Conservation (phyloP, 768 basidiomycete genomes). For the Rhodotorula diobovata region DNA sequence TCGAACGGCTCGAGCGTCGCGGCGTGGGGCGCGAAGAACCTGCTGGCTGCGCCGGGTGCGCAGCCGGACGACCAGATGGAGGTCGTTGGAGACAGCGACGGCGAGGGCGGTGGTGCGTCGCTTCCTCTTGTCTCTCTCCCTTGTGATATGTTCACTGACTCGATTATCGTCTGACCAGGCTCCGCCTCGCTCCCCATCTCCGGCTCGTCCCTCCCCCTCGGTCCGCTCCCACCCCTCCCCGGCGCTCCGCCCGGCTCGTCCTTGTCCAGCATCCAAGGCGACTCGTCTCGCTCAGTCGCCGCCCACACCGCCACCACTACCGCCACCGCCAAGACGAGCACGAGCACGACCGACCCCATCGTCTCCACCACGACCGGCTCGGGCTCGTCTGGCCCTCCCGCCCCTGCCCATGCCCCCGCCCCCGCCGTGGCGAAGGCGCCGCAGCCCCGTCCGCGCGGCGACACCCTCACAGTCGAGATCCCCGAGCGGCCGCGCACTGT, state of each 20-base stretch:
- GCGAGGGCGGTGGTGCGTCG: slow-evolving; percentile 19
- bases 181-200: background rate
- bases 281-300: background rate
- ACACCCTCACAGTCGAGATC: background rate
- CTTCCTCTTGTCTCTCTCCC: background rate
- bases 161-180: background rate
- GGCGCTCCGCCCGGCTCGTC: background rate
- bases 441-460: background rate
- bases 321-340: background rate
- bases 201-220: background rate
- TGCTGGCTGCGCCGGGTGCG: background rate
- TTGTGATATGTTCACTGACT: background rate
- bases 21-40: background rate
- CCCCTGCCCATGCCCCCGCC: background rate
- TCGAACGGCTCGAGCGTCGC: background rate
- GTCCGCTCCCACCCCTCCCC: background rate
- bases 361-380: too few relatives aligned
- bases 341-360: slow-evolving; percentile 12
- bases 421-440: too few relatives aligned
- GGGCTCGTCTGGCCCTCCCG: background rate
- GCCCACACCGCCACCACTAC: too few relatives aligned
- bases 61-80: background rate
- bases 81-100: slow-evolving; percentile 27
- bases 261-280: background rate
- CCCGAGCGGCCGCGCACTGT: background rate